These are phyloP conservation scores for Plectosphaerella cucumerina DNA, from an alignment of 2,329 filamentous ascomycete genomes.

Conservation along the genomic window DNA sequence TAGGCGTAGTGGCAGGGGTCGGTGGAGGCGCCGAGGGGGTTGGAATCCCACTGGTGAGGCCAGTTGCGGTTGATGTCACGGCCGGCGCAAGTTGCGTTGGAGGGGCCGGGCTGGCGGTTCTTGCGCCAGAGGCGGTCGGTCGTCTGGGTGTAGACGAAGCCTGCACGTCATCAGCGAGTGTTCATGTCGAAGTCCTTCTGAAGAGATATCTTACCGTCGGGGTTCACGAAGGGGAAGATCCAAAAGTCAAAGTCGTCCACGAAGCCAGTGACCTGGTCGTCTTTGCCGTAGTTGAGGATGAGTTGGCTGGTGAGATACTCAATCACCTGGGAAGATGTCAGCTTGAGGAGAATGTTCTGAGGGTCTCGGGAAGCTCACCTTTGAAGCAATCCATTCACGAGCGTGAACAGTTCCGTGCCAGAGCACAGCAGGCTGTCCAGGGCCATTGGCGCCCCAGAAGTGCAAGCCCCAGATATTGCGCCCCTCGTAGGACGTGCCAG, in stretches of 20 bases:
- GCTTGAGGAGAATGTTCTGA: background rate
- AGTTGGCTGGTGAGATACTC: constrained; percentile 43
- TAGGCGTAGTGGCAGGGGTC: constrained; percentile 44
- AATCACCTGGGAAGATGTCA: constrained; percentile 19
- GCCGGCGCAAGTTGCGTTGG: constrained; percentile 33
- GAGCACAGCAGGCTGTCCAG: constrained; percentile 44
- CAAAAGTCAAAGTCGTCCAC: constrained; percentile 54
- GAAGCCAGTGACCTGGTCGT: constrained; percentile 26
- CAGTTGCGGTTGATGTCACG: constrained; percentile 52
- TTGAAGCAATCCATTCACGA: constrained; percentile 50
- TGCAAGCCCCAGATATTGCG: constrained; percentile 55
- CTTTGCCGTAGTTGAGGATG: constrained; percentile 38
- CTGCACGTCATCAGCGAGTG: constrained; percentile 11
- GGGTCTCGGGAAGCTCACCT: constrained; percentile 43
- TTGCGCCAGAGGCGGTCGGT: constrained; percentile 46
- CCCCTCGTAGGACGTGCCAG: constrained; percentile 39
- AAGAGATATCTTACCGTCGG: constrained; percentile 27
- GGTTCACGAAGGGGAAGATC: constrained; percentile 46
- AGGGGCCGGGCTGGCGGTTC: constrained; percentile 37
- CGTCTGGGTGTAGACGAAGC: constrained; percentile 41
- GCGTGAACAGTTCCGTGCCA: constrained; percentile 49
- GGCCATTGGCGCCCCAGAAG: constrained; percentile 37
- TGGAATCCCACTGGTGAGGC: constrained; percentile 42
- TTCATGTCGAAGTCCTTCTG: background rate
- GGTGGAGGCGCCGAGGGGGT: constrained; percentile 37